A percentile compares a stretch with the other conserved stretches of the same genome.
Evolutionary conservation across 805 yeast species (phyloP).

Genomic region (Candida andamanensis): DNA sequence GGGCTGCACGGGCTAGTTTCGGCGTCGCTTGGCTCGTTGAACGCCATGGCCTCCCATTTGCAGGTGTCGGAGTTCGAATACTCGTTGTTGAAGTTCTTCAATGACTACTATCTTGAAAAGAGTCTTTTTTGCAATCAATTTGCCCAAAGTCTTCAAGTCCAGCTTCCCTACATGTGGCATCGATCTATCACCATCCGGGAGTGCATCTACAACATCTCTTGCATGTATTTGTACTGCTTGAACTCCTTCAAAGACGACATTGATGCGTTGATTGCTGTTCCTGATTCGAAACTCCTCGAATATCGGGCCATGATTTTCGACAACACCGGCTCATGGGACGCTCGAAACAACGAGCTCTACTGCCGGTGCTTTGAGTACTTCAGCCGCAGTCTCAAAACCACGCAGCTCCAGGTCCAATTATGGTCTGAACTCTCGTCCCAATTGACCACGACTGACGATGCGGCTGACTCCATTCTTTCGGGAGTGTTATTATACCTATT

Average conservation of each 20-base stretch:
- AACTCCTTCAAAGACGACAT: constrained; percentile 1
- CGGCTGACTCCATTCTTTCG: constrained; percentile 16
- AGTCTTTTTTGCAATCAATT: constrained; percentile 4
- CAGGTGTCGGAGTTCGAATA: constrained; percentile 7
- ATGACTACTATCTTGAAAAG: constrained; percentile 3
- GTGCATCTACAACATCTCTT: constrained; percentile 4
- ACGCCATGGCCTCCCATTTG: constrained; percentile 2
- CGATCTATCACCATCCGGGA: constrained; percentile 3
- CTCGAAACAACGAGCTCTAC: constrained; percentile 8
- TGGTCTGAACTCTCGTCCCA: background rate
- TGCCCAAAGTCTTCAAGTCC: background rate
- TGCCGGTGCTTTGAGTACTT: constrained; percentile 21
- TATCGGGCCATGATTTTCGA: background rate
- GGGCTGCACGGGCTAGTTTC: background rate
- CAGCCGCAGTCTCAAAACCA: constrained; percentile 12
- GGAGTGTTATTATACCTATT: constrained; percentile 20
- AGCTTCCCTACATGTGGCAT: constrained; percentile 6
- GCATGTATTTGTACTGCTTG: constrained; percentile 5
- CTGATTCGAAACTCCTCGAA: too few species aligned
- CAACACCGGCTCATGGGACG: background rate
- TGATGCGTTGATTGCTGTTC: too few species aligned
- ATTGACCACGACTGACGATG: constrained; percentile 6
- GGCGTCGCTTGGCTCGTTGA: background rate
- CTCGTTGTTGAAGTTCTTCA: constrained; percentile 8
- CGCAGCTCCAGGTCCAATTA: constrained; percentile 9